Conservation (phyloP, 2,329 filamentous ascomycete species). For the Neurospora sp. region DNA sequence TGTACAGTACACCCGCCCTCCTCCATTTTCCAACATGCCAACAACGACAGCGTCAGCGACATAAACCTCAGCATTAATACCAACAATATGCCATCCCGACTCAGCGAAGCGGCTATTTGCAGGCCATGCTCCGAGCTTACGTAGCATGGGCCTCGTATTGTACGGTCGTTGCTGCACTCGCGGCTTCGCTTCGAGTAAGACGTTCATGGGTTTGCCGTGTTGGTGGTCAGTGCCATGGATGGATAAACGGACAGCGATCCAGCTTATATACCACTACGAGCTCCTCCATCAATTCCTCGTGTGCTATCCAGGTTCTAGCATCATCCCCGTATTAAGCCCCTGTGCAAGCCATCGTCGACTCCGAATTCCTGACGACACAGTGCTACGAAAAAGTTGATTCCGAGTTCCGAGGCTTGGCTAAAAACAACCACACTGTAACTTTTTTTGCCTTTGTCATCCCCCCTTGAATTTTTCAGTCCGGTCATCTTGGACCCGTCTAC, state of each 20-base stretch:
- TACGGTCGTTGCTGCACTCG: background rate
- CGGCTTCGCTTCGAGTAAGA: background rate
- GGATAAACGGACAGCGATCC: background rate
- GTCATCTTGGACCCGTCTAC: background rate
- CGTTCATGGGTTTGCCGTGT: background rate
- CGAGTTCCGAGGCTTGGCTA: background rate
- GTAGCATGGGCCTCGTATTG: background rate
- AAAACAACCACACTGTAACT: background rate
- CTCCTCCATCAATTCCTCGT: background rate
- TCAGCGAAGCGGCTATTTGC: background rate
- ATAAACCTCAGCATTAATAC: background rate
- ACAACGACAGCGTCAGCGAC: background rate
- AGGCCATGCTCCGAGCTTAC: background rate
- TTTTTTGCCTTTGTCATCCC: background rate
- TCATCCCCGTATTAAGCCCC: background rate
- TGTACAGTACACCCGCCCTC: background rate
- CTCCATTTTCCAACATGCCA: background rate
- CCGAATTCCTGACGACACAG: background rate
- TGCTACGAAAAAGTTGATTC: background rate
- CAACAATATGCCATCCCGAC: background rate
- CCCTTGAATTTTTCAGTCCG: background rate
- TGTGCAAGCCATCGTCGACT: background rate
- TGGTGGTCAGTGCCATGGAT: background rate
- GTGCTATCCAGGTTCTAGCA: background rate
- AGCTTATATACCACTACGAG: background rate